Base-by-base conservation (phyloP, 2,329 filamentous ascomycete genomes). In the Arthrinium phaeospermum region DNA sequence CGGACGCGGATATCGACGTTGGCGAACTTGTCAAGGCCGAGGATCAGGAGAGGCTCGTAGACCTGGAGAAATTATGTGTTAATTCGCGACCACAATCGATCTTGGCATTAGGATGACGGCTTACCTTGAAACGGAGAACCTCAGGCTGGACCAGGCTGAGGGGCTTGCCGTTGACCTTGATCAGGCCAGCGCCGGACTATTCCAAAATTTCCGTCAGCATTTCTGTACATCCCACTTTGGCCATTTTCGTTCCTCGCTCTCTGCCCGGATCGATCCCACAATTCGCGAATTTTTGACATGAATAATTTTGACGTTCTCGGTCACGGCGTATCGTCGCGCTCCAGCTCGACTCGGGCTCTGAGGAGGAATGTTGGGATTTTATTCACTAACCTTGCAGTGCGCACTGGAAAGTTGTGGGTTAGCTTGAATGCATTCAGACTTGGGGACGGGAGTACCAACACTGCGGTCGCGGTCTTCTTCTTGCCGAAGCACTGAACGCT, bases 401-500 rank as follows among this genome's bases (percentile, higher is more conserved):
- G 94, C 94, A 88, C 57, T 64, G 57, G 13, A 14, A 64, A 41
- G 57, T 41, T 64, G 57, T 64, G 57, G 57, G 57, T 64, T 64
- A 64, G 57, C 57, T 64, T 41, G 57, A 41, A 12, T 64, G 57
- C 30, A 64, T 64, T 64, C 57, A n/a, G 57, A 41, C 19, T 41
- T n/a, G 19, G 19, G 34, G 34, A 37, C 30, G 57, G 57, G 57
- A 64, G 34, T 14, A 64, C 57, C 57, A 64, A 64, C 57, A 97
- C 94, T 83, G 92, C 92, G 78, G 92, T 94, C 82, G 94, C 94
- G 84, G 91, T 95, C 91, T 94, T 94, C 91, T 95, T 95, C 93
- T 98, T 98, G 92, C 95, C 95, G 93, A 98, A 98, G 93, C 95
- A 98, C 91, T 98, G 95, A 83, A 95, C 93, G 87, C 91, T 93